Percentiles rank a stretch among this genome's conserved stretches.
These are phyloP conservation scores for Venturia pyrina DNA, from an alignment of 2,329 filamentous ascomycete species.

Conservation along the genomic window DNA sequence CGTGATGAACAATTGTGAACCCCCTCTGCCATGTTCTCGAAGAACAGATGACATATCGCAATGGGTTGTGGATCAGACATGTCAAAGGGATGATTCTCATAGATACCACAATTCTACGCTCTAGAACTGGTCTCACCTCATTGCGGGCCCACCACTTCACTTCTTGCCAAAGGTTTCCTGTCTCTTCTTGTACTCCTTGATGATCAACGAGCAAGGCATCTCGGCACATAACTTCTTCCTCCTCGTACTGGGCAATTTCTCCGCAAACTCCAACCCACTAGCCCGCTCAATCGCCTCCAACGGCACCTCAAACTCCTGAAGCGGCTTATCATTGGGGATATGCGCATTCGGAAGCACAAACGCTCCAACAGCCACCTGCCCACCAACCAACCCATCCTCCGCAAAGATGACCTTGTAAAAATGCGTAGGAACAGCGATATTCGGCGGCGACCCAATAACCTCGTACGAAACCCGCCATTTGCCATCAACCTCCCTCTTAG, in stretches of 20 bases:
- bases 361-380: slow-evolving; percentile 78
- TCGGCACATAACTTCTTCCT: slow-evolving; percentile 77
- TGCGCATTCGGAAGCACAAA: slow-evolving; percentile 90
- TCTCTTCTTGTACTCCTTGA: slow-evolving; percentile 64
- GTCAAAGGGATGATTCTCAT: background rate
- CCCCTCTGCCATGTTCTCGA: too few relatives aligned
- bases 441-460: slow-evolving; percentile 86
- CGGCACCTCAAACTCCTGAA: slow-evolving; percentile 90
- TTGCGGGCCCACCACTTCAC: background rate
- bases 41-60: too few relatives aligned
- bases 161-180: slow-evolving; percentile 35
- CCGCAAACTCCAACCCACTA: slow-evolving; percentile 82
- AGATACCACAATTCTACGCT: background rate
- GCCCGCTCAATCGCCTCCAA: slow-evolving; percentile 87
- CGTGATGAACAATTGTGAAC: too few relatives aligned
- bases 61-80: too few relatives aligned
- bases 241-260: slow-evolving; percentile 62
- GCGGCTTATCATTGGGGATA: slow-evolving; percentile 78
- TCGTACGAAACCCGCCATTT: slow-evolving; percentile 97
- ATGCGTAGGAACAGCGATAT: slow-evolving; percentile 91
- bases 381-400: slow-evolving; percentile 60
- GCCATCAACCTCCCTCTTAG: slow-evolving; percentile 74
- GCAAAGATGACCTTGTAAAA: slow-evolving; percentile 99
- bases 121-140: background rate
- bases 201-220: slow-evolving; percentile 69